Base-by-base conservation (phyloP, 1,284 basidiomycete genomes). In the Ceratobasidium sp. region DNA sequence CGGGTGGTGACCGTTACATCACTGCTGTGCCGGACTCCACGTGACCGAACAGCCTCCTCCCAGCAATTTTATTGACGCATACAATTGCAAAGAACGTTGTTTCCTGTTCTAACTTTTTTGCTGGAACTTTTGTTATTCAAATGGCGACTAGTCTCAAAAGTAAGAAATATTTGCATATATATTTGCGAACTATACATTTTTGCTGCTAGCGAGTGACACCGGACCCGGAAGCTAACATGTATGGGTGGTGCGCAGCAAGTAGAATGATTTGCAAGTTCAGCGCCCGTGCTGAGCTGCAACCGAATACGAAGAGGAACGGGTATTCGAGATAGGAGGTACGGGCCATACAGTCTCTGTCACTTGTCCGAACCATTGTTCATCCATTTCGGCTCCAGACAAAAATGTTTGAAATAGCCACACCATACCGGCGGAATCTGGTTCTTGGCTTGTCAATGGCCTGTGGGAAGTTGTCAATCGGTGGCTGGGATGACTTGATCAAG, bases 341-440 rank as follows among this genome's bases (percentile, higher is more conserved):
- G 7, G 37, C 3, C 34, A 32, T 19, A 52, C 37, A 15, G 7
- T 17, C 43, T 49, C 64, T 9, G 67, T 56, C 51, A 29, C 51
- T 57, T 43, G 67, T 13, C 37, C n/a, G 52, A 56, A n/a, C 54
- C 29, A 54, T 69, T 54, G 49, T 56, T 44, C 66, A 56, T 32
- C 51, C 51, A 54, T 51, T 34, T 69, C 67, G 67, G 67, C 13
- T 69, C 52, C 52, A 52, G 11, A 15, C 17, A n/a, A 34, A 29
- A 25, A 9, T 4, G 52, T 69, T 69, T 56, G 51, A 69, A 69
- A 69, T 69, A 32, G 37, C 37, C 57, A 17, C 17, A 40, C 57
- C 37, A 61, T 61, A 29, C 57, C 57, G 34, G 19, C 32, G 34
- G 57, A 25, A 19, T 32, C 7, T 61, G 57, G 34, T 37, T 13